Evolutionary conservation across 176 grass and related monocot species (phyloP), one percentile per base, ranked within the genome.

Genomic region (Lolium perenne): DNA sequence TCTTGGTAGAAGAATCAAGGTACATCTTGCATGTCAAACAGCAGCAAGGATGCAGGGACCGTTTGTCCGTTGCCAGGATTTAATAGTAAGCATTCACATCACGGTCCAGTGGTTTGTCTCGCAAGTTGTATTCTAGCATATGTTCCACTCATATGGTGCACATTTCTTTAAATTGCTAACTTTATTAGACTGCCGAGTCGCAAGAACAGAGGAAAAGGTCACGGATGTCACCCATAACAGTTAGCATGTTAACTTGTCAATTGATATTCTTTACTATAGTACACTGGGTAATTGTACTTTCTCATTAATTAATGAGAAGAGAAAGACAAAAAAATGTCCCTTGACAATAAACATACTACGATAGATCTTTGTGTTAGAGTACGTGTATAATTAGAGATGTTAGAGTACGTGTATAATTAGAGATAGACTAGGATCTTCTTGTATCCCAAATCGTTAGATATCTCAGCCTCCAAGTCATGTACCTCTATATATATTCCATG

Each of bases 101-200:
- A 35, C 7, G 5, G 16, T 14, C 64, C 64, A 62, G 43, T 38
- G 23, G 3, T 16, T 29, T 38, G 82, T 76, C 56, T 76, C 41
- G 23, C 23, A 6, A 18, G 46, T 41, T 83, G 53, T 47, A 75
- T 75, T 48, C 41, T 75, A 71, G 10, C 49, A 41, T 71, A 71
- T 58, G 63, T 70, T 70, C 58, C 50, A 54, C 25, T 38, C 54
- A 48, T 40, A 58, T 84, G 74, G 60, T 68, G 61, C 48, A 32
- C 74, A 56, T 67, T 85, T 43, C 48, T 41, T 23, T 20, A 40
- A 45, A 21, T 26, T 57, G 3, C 32, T 35, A 57, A 58, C 25
- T 29, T 8, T 8, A 10, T 69, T 17, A 18, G 59, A 10, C 47
- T 23, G 58, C 58, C 29, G 73, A 38, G 60, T 68, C 48, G 22